phyloP scores from a whole-genome alignment of 768 basidiomycete species.

The Leucogyrophana mollusca region DNA sequence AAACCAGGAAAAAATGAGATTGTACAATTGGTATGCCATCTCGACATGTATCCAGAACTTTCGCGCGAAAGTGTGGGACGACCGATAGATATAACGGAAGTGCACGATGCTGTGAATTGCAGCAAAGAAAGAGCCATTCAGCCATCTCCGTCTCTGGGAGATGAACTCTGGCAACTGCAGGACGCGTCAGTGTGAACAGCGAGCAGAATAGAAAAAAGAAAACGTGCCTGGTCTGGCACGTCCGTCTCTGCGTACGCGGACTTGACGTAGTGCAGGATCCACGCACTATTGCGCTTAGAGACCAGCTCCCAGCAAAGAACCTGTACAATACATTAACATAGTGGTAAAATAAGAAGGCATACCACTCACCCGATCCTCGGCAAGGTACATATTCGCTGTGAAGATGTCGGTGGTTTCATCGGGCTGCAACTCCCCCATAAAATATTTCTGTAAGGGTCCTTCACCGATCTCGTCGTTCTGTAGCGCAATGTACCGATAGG shows the following conservation, averaged over 20 bases:
- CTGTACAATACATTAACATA: conserved; percentile 30
- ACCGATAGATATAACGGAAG: conserved; percentile 94
- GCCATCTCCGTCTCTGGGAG: conserved; percentile 92
- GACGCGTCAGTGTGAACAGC: neutral
- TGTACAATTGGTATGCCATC: conserved; percentile 87
- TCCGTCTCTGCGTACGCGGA: conserved; percentile 91
- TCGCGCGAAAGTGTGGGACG: conserved; percentile 74
- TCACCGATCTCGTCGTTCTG: conserved; percentile 83
- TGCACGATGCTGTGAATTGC: conserved; percentile 89
- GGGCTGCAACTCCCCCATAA: conserved; percentile 94
- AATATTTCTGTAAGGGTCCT: conserved; percentile 93
- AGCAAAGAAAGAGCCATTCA: conserved; percentile 98
- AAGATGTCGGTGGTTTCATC: conserved; percentile 87
- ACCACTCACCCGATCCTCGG: conserved; percentile 72
- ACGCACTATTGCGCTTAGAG: conserved; percentile 83
- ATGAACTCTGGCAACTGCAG: conserved; percentile 84
- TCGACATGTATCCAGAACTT: conserved; percentile 97
- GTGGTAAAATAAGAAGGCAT: neutral
- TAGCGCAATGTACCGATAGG: conserved; percentile 87
- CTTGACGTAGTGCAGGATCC: conserved; percentile 96
- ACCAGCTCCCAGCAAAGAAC: conserved; percentile 98
- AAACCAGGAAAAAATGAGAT: conserved; percentile 92
- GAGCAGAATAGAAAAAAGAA: neutral
- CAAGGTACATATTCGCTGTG: conserved; percentile 95
- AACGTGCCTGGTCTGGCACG: conserved; percentile 82